Conservation (phyloP, 1,284 basidiomycete species). For the Serendipita sp. region DNA sequence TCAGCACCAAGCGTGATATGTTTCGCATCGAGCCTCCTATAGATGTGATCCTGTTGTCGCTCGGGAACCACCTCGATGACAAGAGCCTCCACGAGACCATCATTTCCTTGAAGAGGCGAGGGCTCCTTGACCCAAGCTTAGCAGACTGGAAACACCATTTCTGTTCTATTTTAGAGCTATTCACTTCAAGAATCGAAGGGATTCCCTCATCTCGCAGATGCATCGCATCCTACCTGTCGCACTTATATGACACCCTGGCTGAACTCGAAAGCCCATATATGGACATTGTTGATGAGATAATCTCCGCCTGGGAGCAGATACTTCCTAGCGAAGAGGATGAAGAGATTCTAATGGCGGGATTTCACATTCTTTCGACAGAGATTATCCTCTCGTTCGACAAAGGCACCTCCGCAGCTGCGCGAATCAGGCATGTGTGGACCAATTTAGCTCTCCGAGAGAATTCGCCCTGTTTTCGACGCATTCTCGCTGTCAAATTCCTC, state of each 20-base stretch:
- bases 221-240: neutral
- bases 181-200: neutral
- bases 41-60: neutral
- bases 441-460: neutral
- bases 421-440: neutral
- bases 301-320: neutral
- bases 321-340: neutral
- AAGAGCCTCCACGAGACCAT: neutral
- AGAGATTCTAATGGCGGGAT: neutral
- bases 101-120: neutral
- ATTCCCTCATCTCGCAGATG: neutral
- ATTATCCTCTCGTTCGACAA: neutral
- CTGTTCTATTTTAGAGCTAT: neutral
- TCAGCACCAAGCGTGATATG: no score
- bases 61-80: neutral
- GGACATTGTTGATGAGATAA: neutral
- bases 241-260: neutral
- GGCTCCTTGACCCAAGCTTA: neutral
- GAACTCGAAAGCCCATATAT: neutral
- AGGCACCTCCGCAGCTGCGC: neutral
- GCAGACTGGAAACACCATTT: neutral
- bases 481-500: slow-evolving; percentile 49
- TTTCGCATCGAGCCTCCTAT: no score
- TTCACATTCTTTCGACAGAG: neutral
- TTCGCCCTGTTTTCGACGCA: slow-evolving; percentile 21